Evolutionary conservation across 176 grass and related monocot species (phyloP), one percentile per base, ranked within the genome.

Genomic region (Oryza coarctata): DNA sequence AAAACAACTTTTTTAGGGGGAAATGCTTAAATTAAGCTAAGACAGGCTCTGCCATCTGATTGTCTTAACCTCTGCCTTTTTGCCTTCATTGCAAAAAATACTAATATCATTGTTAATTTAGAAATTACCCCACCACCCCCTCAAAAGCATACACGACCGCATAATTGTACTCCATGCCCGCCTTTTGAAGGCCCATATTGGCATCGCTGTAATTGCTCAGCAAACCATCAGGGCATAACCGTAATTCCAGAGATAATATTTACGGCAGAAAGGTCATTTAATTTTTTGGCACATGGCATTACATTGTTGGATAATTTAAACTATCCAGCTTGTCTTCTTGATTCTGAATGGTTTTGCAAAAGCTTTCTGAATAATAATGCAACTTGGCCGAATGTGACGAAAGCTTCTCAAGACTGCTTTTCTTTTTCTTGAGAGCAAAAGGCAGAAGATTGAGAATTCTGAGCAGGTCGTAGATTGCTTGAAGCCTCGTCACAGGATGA

Each of bases 111-210:
- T 68, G 11, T 71, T 57, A 82, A 88, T 66, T 66, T 77, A 75
- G 41, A 73, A 88, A 91, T 86, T 71, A 86, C 83, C 67, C 81
- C 81, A 80, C 88, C 80, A 71, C 80, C 72, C 67, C 86, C 83
- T 91, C 88, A 94, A 94, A 94, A 91, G 88, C 82, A 88, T 91
- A 91, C 68, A 89, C 83, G 68, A 75, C 92, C 83, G 57, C 69
- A 87, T 81, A 84, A 87, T 91, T 83, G 85, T 73, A 89, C 75
- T 82, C 70, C 63, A 75, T 82, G 70, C 73, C 23, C 66, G 44
- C 79, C 79, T 91, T 91, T 90, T 64, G 61, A 84, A 91, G 62
- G 83, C 55, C 86, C 44, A 62, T 73, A 22, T 63, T 82, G 86
- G 84, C 74, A 74, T 20, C 28, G 29, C n/a, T 61, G 65, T 78